Base-by-base conservation (phyloP, 2,329 filamentous ascomycete genomes). In the Botrytis tulipae region DNA sequence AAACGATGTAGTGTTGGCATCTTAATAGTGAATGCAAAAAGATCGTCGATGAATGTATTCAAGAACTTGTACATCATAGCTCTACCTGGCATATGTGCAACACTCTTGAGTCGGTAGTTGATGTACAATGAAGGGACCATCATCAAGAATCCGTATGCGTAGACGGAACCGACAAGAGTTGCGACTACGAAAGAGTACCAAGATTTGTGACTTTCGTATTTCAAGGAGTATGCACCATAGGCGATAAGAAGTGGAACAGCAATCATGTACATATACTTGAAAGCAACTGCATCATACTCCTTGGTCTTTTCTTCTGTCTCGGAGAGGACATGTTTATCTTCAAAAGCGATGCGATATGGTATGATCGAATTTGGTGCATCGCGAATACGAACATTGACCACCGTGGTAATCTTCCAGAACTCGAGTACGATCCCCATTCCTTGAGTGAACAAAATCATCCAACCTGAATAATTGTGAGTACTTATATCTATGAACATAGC, bases 1-100 rank as follows among this genome's bases (percentile, higher is more conserved):
- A 99, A 86, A 25, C 96, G 90, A 83, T 99, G 96, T 70, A 99
- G 87, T 76, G 95, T 90, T 0, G 96, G 96, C 96, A 99, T 99
- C 85, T 98, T 98, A 86, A 99, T 98, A 57, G 96, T 99, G 80
- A 98, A 99, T 3, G 96, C 96, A 81, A 99, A 99, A 46, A 99
- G 86, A 81, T 99, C 96, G 83, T 99, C 96, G 82, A 99, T 98
- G 82, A 99, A 99, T 8, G 96, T 98, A 85, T 98, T 98, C 77
- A 98, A 86, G 84, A 97, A 97, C 85, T 98, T 98, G 88, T 98
- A 98, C 82, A 91, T 95, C 94, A 99, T 96, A 66, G 96, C 94
- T 84, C 94, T 95, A 78, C 88, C 93, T 1, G 96, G 95, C 95
- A 99, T 97, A 84, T 99, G 96, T 18, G 96, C 96, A 48, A 98